Percentiles rank a stretch among this genome's conserved stretches.
These are phyloP conservation scores for Diaporthe eres DNA, from an alignment of 2,329 filamentous ascomycete genomes.

Conservation along the genomic window DNA sequence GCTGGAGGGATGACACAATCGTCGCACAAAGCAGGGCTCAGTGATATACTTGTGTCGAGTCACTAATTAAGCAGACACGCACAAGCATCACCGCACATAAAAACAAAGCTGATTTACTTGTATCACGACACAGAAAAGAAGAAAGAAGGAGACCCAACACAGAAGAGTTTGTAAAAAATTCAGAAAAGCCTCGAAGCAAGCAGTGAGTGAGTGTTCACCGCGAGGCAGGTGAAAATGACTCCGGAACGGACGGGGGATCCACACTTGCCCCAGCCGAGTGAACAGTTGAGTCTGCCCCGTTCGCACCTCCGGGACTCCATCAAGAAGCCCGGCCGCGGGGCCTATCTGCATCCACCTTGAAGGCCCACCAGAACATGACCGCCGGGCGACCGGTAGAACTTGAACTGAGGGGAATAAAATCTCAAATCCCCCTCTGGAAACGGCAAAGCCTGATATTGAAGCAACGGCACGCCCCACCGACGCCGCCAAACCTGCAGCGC, in stretches of 20 bases:
- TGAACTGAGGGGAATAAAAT: background rate
- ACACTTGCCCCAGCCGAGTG: background rate
- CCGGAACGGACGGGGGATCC: background rate
- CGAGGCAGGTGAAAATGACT: background rate
- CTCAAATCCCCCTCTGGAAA: background rate
- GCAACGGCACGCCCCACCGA: background rate
- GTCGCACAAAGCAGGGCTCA: constrained; percentile 11
- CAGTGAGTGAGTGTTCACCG: background rate
- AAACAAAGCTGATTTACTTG: background rate
- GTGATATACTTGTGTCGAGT: background rate
- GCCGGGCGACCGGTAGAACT: background rate
- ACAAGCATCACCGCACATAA: constrained; percentile 2
- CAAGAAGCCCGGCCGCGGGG: background rate
- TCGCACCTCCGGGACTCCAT: background rate
- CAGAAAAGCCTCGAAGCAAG: background rate
- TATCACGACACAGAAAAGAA: background rate
- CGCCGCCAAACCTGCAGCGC: background rate
- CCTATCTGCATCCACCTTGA: background rate
- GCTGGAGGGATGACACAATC: background rate
- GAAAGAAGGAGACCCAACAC: background rate
- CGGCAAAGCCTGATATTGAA: background rate
- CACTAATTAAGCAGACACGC: background rate
- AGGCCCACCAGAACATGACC: background rate
- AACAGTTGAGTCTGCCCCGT: background rate
- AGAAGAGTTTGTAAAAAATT: background rate